Evolutionary conservation across 441 rosid species (phyloP).

Genomic region (Eutrema salsugineum): DNA sequence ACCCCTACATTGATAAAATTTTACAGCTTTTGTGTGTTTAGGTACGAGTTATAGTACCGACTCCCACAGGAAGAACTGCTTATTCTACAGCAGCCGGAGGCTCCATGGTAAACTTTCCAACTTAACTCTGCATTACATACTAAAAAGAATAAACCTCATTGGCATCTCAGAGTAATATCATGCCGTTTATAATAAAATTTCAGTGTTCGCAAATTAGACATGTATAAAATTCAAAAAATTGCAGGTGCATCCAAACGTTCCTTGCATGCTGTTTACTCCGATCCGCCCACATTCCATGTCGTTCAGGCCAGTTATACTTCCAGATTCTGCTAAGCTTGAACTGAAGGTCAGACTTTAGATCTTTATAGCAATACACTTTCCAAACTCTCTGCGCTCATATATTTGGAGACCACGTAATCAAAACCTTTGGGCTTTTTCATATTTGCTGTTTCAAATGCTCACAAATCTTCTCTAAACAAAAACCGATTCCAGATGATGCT

Average conservation of each 20-base stretch:
- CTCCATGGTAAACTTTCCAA: conserved; percentile 79
- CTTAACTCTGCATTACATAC: not conserved
- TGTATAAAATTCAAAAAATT: not conserved
- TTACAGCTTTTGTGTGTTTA: conserved; percentile 20
- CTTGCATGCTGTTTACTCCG: conserved; percentile 97
- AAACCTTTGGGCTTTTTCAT: not conserved
- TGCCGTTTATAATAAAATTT: not conserved
- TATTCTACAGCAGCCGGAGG: conserved; percentile 99
- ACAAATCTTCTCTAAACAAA: not conserved
- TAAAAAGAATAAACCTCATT: not conserved
- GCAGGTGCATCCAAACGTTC: conserved; percentile 99
- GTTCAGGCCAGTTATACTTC: conserved; percentile 96
- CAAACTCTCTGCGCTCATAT: conserved; percentile 1
- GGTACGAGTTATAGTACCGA: conserved; percentile 99
- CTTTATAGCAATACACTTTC: not conserved
- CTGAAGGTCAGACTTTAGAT: conserved; percentile 51
- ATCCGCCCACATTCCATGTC: conserved; percentile 98
- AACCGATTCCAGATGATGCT: conserved; percentile 88
- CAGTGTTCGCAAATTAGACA: not conserved
- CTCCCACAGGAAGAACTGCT: conserved; percentile 99
- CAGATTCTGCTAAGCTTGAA: conserved; percentile 94
- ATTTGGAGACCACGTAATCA: not conserved
- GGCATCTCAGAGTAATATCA: not conserved
- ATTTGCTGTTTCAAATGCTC: not conserved
- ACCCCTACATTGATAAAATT: not conserved